Conservation (phyloP, 495 filamentous ascomycete genomes). For the Daldinia vernicosa region DNA sequence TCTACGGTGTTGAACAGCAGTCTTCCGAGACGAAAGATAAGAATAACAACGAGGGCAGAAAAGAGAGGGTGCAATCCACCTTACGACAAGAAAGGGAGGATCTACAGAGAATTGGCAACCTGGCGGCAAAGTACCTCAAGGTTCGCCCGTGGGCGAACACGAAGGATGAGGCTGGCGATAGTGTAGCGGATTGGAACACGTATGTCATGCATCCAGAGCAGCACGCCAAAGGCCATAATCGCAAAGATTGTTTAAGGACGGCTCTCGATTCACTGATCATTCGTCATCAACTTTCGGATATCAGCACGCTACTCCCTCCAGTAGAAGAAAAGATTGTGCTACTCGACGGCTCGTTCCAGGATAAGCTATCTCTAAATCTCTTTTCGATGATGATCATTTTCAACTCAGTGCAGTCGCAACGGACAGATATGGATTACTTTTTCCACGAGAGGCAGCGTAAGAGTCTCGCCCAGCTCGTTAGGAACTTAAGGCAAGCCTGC, state of each 20-base stretch:
- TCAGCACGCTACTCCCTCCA: conserved; percentile 70
- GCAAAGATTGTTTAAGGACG: conserved; percentile 69
- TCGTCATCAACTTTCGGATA: conserved; percentile 76
- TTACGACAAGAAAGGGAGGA: conserved; percentile 71
- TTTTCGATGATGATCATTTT: conserved; percentile 82
- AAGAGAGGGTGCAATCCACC: conserved; percentile 35
- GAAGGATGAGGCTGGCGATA: conserved; percentile 47
- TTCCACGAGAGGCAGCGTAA: conserved; percentile 78
- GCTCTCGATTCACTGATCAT: conserved; percentile 82
- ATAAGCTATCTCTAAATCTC: conserved; percentile 83
- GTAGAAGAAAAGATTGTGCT: conserved; percentile 76
- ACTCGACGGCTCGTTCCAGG: conserved; percentile 83
- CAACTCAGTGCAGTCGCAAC: conserved; percentile 90
- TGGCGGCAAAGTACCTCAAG: conserved; percentile 75
- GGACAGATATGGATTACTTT: conserved; percentile 85
- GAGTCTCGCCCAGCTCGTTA: conserved; percentile 69
- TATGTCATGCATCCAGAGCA: conserved; percentile 76
- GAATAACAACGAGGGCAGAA: conserved; percentile 18
- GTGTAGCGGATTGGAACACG: conserved; percentile 69
- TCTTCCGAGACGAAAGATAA: conserved; percentile 3
- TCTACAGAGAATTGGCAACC: conserved; percentile 74
- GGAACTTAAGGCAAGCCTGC: conserved; percentile 84
- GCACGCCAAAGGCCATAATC: conserved; percentile 60
- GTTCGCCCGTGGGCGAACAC: conserved; percentile 76
- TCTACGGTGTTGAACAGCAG: conserved; percentile 68